These are phyloP conservation scores for Berkeleyomyces rouxiae DNA, from an alignment of 2,329 filamentous ascomycete genomes.

Conservation along the genomic window DNA sequence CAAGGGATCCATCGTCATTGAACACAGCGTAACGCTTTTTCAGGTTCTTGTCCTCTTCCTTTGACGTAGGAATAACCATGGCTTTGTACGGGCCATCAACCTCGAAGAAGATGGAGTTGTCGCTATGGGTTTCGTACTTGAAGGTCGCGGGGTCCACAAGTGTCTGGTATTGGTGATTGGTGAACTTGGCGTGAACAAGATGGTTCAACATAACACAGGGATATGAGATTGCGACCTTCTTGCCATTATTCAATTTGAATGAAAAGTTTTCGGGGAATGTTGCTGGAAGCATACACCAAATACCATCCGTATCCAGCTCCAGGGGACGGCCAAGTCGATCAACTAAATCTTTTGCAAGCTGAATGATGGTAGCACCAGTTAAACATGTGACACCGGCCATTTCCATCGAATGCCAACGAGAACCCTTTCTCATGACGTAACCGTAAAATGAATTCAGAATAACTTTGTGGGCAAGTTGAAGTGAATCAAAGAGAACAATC, in stretches of 20 bases:
- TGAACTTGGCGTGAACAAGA: conserved; percentile 83
- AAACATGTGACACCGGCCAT: conserved; percentile 98
- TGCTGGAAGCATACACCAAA: conserved; percentile 96
- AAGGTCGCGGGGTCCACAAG: conserved; percentile 62
- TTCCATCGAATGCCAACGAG: conserved; percentile 96
- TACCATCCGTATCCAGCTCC: conserved; percentile 94
- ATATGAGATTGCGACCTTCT: conserved; percentile 92
- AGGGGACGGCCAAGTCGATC: conserved; percentile 84
- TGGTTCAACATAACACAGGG: conserved; percentile 99
- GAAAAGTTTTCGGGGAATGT: conserved; percentile 93
- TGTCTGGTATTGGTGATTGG: conserved; percentile 94
- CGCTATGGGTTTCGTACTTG: conserved; percentile 91
- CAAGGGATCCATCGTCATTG: conserved; percentile 90
- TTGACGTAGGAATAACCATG: conserved; percentile 93
- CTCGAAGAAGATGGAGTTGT: conserved; percentile 99
- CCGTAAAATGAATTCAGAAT: conserved; percentile 99
- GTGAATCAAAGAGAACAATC: conserved; percentile 87
- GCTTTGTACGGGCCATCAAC: conserved; percentile 95
- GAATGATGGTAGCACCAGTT: conserved; percentile 91
- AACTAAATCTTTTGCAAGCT: conserved; percentile 83
- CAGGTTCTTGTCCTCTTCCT: conserved; percentile 98
- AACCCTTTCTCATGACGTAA: conserved; percentile 98
- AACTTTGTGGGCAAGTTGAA: conserved; percentile 95
- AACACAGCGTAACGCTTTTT: conserved; percentile 99
- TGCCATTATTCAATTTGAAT: conserved; percentile 88